A percentile compares a stretch with the other conserved stretches of the same genome.
Evolutionary conservation across 2,329 filamentous ascomycete species (phyloP).

Genomic region (Ophiostoma perfectum): DNA sequence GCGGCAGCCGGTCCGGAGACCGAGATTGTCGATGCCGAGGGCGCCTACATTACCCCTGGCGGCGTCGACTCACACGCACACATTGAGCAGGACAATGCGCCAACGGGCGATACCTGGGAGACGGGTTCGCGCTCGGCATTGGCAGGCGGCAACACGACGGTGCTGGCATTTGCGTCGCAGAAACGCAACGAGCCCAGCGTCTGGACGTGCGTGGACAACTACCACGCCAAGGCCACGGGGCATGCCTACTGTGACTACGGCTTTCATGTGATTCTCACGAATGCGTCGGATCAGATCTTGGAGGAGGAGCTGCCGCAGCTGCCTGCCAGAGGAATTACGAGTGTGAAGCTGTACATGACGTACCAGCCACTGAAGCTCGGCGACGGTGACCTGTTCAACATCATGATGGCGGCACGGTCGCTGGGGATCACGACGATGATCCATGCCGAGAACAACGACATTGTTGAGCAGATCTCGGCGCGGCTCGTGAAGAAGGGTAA

Average conservation of each 20-base stretch:
- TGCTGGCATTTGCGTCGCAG: constrained; percentile 54
- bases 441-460: constrained; percentile 63
- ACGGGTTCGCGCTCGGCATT: constrained; percentile 49
- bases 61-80: constrained; percentile 40
- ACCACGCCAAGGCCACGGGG: constrained; percentile 40
- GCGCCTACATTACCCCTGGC: constrained; percentile 40
- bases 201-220: constrained; percentile 42
- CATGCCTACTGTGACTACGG: constrained; percentile 53
- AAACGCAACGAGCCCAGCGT: constrained; percentile 42
- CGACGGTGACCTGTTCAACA: constrained; percentile 46
- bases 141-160: constrained; percentile 54
- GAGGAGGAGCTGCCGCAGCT: constrained; percentile 39
- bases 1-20: constrained; percentile 31
- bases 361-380: constrained; percentile 46
- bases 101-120: constrained; percentile 35
- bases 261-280: constrained; percentile 48
- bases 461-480: constrained; percentile 33
- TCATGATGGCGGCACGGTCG: constrained; percentile 44
- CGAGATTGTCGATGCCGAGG: constrained; percentile 38
- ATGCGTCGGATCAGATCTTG: constrained; percentile 40
- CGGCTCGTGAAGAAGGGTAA: constrained; percentile 31
- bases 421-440: constrained; percentile 52
- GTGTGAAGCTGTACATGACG: constrained; percentile 50
- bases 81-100: constrained; percentile 35
- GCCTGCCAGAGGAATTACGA: constrained; percentile 40